Evolutionary conservation across 1,139 yeast species (phyloP).

Genomic region (Zygoascus meyerae): DNA sequence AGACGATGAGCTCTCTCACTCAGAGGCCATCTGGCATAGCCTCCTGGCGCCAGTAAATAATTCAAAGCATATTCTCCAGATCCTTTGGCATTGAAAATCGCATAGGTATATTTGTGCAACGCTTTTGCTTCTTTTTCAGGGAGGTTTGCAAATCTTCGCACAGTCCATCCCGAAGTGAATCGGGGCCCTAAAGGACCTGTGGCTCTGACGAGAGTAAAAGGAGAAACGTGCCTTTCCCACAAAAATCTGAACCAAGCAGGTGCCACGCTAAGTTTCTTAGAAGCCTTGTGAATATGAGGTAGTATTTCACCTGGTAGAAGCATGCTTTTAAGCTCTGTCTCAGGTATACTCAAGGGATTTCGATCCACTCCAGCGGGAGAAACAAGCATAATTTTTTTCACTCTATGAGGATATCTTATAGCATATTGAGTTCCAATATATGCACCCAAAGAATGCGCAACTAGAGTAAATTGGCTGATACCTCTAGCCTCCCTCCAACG

Average conservation of each 20-base stretch:
- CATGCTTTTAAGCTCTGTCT: constrained; percentile 10
- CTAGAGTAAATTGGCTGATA: constrained; percentile 52
- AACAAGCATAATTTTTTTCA: constrained; percentile 63
- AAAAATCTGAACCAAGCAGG: constrained; percentile 32
- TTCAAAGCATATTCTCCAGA: constrained; percentile 63
- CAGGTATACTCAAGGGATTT: constrained; percentile 28
- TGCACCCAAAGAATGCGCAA: constrained; percentile 95
- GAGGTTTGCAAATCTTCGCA: constrained; percentile 35
- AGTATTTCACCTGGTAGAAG: neutral
- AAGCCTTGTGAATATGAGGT: neutral
- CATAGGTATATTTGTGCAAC: constrained; percentile 54
- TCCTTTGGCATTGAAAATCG: constrained; percentile 54
- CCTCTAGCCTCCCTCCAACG: constrained; percentile 62
- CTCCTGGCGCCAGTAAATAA: constrained; percentile 63
- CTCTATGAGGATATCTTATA: constrained; percentile 58
- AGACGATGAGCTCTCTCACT: constrained; percentile 50
- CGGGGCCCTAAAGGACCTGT: constrained; percentile 39
- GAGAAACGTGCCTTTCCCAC: constrained; percentile 39
- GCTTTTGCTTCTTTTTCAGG: constrained; percentile 27
- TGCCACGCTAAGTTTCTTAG: constrained; percentile 1
- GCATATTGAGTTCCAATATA: constrained; percentile 78
- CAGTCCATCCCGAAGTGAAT: constrained; percentile 38
- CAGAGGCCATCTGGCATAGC: constrained; percentile 72
- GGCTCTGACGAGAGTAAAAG: constrained; percentile 36
- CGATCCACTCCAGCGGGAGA: constrained; percentile 83